Conservation (phyloP, 2,329 filamentous ascomycete species). For the Nothophoma quercina region DNA sequence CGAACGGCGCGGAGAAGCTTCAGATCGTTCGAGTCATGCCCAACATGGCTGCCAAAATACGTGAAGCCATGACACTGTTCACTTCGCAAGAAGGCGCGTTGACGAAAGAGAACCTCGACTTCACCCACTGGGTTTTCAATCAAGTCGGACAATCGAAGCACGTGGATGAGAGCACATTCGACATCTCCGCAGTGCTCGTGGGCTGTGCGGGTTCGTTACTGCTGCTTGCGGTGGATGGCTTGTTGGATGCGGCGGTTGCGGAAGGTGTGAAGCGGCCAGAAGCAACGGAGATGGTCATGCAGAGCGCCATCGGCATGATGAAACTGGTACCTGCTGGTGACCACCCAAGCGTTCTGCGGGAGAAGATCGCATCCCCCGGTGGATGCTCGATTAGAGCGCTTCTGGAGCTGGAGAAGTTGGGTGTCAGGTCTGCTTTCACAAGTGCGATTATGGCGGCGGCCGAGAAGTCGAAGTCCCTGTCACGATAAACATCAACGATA, state of each 20-base stretch:
- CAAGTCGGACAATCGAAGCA: neutral
- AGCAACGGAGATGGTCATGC: neutral
- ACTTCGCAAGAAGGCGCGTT: neutral
- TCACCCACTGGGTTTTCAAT: neutral
- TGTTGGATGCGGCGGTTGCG: constrained; percentile 2
- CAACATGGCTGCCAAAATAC: neutral
- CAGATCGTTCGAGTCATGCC: neutral
- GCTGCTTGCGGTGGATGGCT: neutral
- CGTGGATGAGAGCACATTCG: neutral
- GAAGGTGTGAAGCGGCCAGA: neutral
- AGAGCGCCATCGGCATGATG: neutral
- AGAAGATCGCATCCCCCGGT: neutral
- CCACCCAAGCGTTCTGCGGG: neutral
- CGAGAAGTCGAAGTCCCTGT: neutral
- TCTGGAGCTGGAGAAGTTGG: constrained; percentile 2
- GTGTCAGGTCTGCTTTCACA: neutral
- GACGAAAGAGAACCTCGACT: neutral
- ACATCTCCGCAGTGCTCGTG: neutral
- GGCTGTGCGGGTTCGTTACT: neutral
- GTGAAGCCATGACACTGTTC: neutral
- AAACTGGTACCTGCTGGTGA: neutral
- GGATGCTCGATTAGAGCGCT: neutral
- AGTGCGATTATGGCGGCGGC: neutral
- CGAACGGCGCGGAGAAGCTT: neutral
- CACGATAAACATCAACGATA: constrained; percentile 10